Base-by-base conservation (phyloP, 176 grass and related monocot genomes). In the Rhynchospora breviuscula region DNA sequence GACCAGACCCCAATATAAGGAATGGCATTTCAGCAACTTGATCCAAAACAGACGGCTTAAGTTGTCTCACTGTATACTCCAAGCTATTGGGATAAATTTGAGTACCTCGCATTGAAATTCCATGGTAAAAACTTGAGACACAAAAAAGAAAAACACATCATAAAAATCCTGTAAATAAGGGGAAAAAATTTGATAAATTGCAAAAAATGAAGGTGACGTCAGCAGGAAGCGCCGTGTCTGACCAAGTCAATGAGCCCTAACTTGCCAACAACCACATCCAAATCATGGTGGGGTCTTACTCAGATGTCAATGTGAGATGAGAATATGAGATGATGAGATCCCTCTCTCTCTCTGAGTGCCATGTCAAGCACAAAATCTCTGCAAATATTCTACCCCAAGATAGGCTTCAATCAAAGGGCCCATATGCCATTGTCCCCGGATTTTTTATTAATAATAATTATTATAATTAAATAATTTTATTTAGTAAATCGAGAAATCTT, bases 311-410 rank as follows among this genome's bases (percentile, higher is more conserved):
- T 63, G 17, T 63, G 54, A 45, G 15, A 19, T 8, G 35, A 40
- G 35, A 40, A 40, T 40, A 40, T 40, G 35, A 40, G 35, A 40
- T 40, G 2, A 40, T 40, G 35, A 40, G 2, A 40, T 40, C 35
- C 35, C 17, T 1, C 40, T 63, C 60, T 66, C 43, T 66, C 79
- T 66, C 2, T 2, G 59, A 45, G 58, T 45, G 58, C 26, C 58
- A 63, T 81, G 17, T 81, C 79, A 65, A 81, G 13, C 59, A 81
- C 58, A 81, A 81, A 66, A 82, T 82, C 79, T 82, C 6, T 25
- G 79, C 60, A 82, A 82, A 82, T 82, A 82, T 82, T 61, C 62
- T 51, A 2, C 43, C 8, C 35, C 19, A 51, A 82, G 79, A 65
- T 65, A 64, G 60, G 60, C 46, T 44, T 52, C 19, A 66, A 67